phyloP scores from a whole-genome alignment of 495 filamentous ascomycete species.

The Ascodesmis nigricans region DNA sequence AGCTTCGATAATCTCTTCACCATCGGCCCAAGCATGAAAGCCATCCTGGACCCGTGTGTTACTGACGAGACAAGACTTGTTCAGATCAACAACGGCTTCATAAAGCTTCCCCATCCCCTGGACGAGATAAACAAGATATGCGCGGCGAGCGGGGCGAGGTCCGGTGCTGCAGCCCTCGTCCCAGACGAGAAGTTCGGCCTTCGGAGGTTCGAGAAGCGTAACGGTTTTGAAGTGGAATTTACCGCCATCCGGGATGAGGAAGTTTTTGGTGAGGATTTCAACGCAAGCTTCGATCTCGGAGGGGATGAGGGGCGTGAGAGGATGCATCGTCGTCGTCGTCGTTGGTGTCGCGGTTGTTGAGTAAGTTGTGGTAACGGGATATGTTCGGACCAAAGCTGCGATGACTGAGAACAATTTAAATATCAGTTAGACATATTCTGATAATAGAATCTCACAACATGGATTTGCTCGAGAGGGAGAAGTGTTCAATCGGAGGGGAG shows the following conservation, averaged over 20 bases:
- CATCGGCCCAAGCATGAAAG: constrained; percentile 35
- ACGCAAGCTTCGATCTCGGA: constrained; percentile 32
- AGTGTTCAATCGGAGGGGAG: no score
- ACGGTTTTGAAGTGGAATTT: constrained; percentile 37
- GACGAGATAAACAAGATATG: constrained; percentile 39
- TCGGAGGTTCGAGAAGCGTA: constrained; percentile 43
- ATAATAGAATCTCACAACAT: no score
- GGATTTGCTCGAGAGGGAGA: no score
- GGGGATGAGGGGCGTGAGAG: constrained; percentile 35
- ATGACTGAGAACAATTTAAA: no score
- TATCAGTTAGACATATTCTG: no score
- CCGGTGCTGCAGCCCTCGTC: constrained; percentile 23
- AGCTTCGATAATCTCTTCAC: constrained; percentile 35
- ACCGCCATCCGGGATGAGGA: constrained; percentile 28
- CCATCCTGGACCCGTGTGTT: constrained; percentile 37
- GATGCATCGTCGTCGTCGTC: constrained; percentile 25
- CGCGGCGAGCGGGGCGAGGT: constrained; percentile 21
- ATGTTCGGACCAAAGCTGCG: no score
- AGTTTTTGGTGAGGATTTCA: constrained; percentile 26
- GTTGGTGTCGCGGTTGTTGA: no score
- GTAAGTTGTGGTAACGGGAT: no score
- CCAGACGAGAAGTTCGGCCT: constrained; percentile 35
- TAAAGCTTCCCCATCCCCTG: constrained; percentile 43
- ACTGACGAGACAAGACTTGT: constrained; percentile 30
- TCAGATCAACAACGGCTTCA: constrained; percentile 40